Base-by-base conservation (phyloP, 352 stramenopile genomes). In the Pilasporangium apinafurcum region DNA sequence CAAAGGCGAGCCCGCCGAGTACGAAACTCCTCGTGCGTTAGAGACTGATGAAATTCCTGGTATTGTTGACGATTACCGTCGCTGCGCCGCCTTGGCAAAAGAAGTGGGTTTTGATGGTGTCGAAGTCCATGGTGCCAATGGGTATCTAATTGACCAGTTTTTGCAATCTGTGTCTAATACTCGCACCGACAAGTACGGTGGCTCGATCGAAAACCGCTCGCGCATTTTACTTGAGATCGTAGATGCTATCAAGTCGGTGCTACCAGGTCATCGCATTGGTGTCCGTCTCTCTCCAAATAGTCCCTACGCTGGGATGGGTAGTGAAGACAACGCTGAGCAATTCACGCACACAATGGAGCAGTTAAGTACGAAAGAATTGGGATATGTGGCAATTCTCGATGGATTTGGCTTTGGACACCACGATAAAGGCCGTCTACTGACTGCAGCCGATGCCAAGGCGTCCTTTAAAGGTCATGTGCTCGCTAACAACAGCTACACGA, bases 71-170 rank as follows among this genome's bases (percentile, higher is more conserved):
- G 83, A 86, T 34, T 95, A 69, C 56, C 51, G 56, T 12, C 39
- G 62, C 29, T 64, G 44, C 3, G 75, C 83, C 1, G 48, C 52
- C 21, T 56, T 62, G 10, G 62, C 70, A 5, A 79, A 80, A 31
- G 24, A 12, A 13, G 52, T 33, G 20, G 88, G 88, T 24, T 96
- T 96, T 47, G 90, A 97, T 40, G 87, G 86, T 16, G 62, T 97
- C 17, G 83, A 97, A 47, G 49, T 97, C 21, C 88, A 97, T 62
- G 12, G 37, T 13, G 84, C 69, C 9, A 86, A 96, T 43, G 85
- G 83, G 20, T 95, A 94, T 39, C 59, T 96, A 18, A 48, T 95
- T 34, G 77, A 95, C 51, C 58, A 88, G 50, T 88, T 91, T 48
- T 51, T 94, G 5, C 62, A 85, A 47, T 44, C 49, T 20, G 57